Evolutionary conservation across 1,139 yeast species (phyloP), one percentile per base, ranked within the genome.

Genomic region (Petasospora rhodanensis): DNA sequence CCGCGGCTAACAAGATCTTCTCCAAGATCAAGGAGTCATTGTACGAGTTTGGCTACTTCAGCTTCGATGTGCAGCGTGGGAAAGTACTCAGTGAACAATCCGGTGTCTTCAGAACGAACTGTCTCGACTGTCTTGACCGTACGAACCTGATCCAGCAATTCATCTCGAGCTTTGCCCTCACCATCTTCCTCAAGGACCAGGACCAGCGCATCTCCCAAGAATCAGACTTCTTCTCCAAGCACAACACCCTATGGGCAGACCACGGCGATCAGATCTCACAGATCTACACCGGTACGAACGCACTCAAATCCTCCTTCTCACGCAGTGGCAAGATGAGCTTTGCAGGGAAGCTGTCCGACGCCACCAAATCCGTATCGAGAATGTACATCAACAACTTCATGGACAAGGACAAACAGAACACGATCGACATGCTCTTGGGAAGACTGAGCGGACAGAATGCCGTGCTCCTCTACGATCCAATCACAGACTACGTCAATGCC

Each of bases 191-290:
- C 28, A 70, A 68, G 34, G 80, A 76, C 49, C 68, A 70, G 35
- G 55, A 59, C 32, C 59, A 61, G 38, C 52, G 55, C 21, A 57
- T 55, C 19, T 61, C 62, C 17, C 62, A 45, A 46, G 61, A 46
- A 28, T 54, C 38, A 8, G 91, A 78, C 14, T 60, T 84, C 27
- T 68, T 78, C 54, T 55, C 61, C 24, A 77, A 73, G 40, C 96
- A 89, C 52, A 84, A 87, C 49, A 67, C 80, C 4, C 61, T 91
- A 15, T 93, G 98, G 98, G 99, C 98, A 0, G 96, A 93, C 58
- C 89, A 91, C 56, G 99, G 98, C 29, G 98, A 93, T 59, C 96
- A 93, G 41, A 75, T 93, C 8, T 87, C 97, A 1, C 96, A 87
- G 56, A 91, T 91, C 18, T 93, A 93, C 55, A 91, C 98, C 1